These are phyloP conservation scores for Chrysoporthe puriensis DNA, from an alignment of 2,329 filamentous ascomycete genomes.

Conservation along the genomic window DNA sequence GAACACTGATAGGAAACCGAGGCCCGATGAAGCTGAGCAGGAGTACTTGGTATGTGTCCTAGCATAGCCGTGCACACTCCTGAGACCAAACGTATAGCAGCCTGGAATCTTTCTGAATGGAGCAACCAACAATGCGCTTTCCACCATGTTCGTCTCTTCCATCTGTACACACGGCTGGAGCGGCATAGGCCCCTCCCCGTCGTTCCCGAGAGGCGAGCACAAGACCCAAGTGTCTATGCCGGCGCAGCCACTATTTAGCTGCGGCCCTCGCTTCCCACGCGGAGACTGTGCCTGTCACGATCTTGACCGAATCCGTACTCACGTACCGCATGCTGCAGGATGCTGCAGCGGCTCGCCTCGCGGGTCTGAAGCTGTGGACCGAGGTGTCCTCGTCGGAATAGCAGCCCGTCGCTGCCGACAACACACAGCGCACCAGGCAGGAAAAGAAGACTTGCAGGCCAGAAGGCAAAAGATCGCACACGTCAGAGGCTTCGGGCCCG, in stretches of 20 bases:
- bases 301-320: neutral
- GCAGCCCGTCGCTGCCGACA: slow-evolving; percentile 10
- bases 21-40: neutral
- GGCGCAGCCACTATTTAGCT: neutral
- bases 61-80: neutral
- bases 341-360: neutral
- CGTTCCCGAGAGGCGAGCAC: neutral
- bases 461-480: neutral
- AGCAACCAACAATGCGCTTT: neutral
- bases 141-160: neutral
- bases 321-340: neutral
- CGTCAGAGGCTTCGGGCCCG: neutral
- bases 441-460: neutral
- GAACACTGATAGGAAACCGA: neutral
- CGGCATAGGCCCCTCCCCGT: neutral
- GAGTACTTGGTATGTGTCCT: neutral
- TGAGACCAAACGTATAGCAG: neutral
- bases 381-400: neutral
- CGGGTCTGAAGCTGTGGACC: neutral
- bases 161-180: neutral
- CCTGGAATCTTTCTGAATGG: neutral
- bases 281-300: neutral
- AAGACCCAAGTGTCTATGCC: neutral
- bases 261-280: neutral
- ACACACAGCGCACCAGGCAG: neutral